Percentiles rank a stretch among this genome's conserved stretches.
Evolutionary conservation across 208 protist species (phyloP).

Genomic region (Acanthamoeba culbertsoni): DNA sequence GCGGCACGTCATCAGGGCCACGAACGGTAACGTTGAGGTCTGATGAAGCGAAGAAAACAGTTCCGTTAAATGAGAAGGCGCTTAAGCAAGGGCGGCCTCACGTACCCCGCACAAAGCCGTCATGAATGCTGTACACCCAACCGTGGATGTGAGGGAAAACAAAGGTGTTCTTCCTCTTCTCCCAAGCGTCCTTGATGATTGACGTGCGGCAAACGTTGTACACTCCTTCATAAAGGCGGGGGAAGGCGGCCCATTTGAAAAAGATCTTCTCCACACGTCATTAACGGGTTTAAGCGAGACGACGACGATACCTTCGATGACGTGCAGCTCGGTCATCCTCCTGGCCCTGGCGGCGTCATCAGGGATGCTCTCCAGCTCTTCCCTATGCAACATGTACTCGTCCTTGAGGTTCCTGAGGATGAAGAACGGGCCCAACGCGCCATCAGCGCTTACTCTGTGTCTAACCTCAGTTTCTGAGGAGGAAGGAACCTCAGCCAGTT

Average conservation of each 20-base stretch:
- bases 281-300: too few relatives aligned
- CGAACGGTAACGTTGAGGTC: background rate
- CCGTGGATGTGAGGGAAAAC: slow-evolving; percentile 60
- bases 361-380: slow-evolving; percentile 57
- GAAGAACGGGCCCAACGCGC: too few relatives aligned
- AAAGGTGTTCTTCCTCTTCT: background rate
- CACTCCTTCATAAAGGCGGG: background rate
- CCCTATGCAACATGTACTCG: slow-evolving; percentile 60
- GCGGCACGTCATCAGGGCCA: background rate
- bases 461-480: too few relatives aligned
- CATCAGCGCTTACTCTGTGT: too few relatives aligned
- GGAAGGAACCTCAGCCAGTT: slow-evolving; percentile 70
- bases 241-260: too few relatives aligned
- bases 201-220: slow-evolving; percentile 62
- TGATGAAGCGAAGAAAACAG: background rate
- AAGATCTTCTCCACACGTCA: too few relatives aligned
- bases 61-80: background rate
- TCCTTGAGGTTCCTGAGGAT: slow-evolving; percentile 71
- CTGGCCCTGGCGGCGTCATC: slow-evolving; percentile 1
- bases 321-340: slow-evolving; percentile 66
- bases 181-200: slow-evolving; percentile 62
- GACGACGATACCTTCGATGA: slow-evolving; percentile 48
- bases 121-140: slow-evolving; percentile 55
- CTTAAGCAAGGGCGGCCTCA: background rate
- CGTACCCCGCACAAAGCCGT: slow-evolving; percentile 26